Percentiles rank a stretch among this genome's conserved stretches.
These are phyloP conservation scores for Gaultheria prostrata DNA, from an alignment of 148 eudicot genomes.

Conservation along the genomic window DNA sequence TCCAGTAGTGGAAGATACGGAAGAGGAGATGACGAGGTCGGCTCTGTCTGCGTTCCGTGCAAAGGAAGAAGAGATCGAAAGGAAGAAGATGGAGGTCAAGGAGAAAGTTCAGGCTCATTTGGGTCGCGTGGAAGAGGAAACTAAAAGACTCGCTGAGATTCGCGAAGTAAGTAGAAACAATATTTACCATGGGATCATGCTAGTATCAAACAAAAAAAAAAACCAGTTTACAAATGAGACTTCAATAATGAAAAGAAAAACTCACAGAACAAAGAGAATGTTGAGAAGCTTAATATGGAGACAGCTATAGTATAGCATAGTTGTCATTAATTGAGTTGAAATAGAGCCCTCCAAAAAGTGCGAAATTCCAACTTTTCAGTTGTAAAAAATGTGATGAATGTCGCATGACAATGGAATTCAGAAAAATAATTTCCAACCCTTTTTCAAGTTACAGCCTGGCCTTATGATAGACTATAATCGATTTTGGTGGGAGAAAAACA, in stretches of 20 bases:
- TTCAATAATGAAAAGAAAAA: background rate
- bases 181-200: background rate
- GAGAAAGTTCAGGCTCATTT: constrained; percentile 70
- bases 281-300: background rate
- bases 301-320: background rate
- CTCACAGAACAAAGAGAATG: background rate
- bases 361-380: too few species aligned
- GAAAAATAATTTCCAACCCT: background rate
- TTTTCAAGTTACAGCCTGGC: background rate
- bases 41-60: constrained; percentile 63
- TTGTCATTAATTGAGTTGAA: background rate
- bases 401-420: background rate
- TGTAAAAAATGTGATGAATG: background rate
- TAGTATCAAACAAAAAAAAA: background rate
- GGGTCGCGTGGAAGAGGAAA: constrained; percentile 80
- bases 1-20: constrained; percentile 47
- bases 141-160: constrained; percentile 81
- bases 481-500: background rate
- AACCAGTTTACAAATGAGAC: background rate
- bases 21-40: constrained; percentile 68
- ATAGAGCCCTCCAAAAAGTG: background rate
- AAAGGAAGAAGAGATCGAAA: constrained; percentile 94
- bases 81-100: constrained; percentile 62
- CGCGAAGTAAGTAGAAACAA: constrained; percentile 54
- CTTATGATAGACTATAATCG: background rate